Percentiles rank a stretch among this genome's conserved stretches.
phyloP scores from a whole-genome alignment of 1,284 basidiomycete species.

The Cryptococcus neoformans region DNA sequence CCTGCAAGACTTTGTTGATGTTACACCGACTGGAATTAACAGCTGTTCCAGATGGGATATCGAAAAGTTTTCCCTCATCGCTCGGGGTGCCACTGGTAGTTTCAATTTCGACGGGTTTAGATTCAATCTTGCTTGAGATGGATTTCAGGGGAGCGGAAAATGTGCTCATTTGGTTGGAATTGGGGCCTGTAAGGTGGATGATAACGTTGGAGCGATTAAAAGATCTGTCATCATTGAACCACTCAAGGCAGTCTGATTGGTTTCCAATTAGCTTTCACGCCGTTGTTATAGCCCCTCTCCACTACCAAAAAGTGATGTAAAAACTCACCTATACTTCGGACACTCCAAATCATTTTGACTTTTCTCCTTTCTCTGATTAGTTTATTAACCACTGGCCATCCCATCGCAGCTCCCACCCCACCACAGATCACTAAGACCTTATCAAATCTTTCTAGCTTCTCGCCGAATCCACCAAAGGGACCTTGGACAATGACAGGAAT shows the following conservation, averaged over 20 bases:
- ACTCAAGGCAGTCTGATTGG: neutral
- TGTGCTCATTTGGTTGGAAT: neutral
- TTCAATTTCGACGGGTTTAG: no score
- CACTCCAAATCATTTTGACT: constrained; percentile 5
- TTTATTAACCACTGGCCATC: constrained; percentile 3
- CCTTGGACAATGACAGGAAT: constrained; percentile 5
- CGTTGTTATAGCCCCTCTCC: no score
- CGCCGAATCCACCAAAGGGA: constrained; percentile 3
- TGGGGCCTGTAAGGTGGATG: constrained; percentile 3
- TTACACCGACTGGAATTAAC: neutral
- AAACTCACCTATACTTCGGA: neutral
- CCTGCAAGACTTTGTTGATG: neutral
- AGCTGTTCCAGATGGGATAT: no score
- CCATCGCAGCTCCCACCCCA: constrained; percentile 4
- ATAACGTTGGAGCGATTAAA: constrained; percentile 1
- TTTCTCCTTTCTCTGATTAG: neutral
- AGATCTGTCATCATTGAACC: constrained; percentile 1
- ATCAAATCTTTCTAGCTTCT: constrained; percentile 3
- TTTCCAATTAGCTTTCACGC: neutral
- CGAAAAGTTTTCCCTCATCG: neutral
- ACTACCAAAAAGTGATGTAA: neutral
- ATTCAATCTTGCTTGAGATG: neutral
- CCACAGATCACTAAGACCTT: constrained; percentile 3
- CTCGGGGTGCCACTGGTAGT: neutral
- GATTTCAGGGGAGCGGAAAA: neutral